Evolutionary conservation across 257 asterid genomes (phyloP).

Genomic region (Penstemon eatonii): DNA sequence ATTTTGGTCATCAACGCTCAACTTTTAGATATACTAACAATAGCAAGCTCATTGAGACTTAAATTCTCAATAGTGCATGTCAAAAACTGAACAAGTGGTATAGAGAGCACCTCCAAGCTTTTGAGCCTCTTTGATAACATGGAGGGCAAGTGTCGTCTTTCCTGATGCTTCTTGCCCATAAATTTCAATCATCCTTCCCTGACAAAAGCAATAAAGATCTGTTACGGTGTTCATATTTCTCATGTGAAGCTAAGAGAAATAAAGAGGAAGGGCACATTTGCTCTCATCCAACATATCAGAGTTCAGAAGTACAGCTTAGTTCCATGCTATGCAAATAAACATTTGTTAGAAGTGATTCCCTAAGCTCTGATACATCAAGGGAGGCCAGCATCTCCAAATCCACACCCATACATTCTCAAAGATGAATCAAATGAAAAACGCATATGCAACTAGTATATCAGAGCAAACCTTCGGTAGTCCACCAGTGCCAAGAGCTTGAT

Average conservation of each 20-base stretch:
- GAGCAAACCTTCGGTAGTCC: constrained; percentile 87
- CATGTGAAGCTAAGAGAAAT: constrained; percentile 10
- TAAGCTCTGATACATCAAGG: background rate
- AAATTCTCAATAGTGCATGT: constrained; percentile 1
- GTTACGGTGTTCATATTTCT: constrained; percentile 19
- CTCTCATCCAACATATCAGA: background rate
- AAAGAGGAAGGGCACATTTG: background rate
- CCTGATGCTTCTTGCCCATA: constrained; percentile 98
- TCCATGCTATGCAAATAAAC: background rate
- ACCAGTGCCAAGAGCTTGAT: constrained; percentile 91
- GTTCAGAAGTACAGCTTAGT: constrained; percentile 1
- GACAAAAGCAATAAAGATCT: constrained; percentile 28
- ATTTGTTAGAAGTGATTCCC: background rate
- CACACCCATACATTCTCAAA: constrained; percentile 4
- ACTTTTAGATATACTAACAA: background rate
- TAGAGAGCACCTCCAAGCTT: constrained; percentile 77
- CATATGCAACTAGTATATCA: background rate
- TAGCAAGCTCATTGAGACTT: background rate
- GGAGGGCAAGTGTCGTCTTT: constrained; percentile 94
- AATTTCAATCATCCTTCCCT: constrained; percentile 95
- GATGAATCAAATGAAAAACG: constrained; percentile 1
- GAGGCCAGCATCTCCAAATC: constrained; percentile 5
- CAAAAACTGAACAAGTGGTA: constrained; percentile 19
- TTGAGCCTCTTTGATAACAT: constrained; percentile 91
- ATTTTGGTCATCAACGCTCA: background rate